Conservation (phyloP, 257 asterid species). For the Asclepias syriaca region DNA sequence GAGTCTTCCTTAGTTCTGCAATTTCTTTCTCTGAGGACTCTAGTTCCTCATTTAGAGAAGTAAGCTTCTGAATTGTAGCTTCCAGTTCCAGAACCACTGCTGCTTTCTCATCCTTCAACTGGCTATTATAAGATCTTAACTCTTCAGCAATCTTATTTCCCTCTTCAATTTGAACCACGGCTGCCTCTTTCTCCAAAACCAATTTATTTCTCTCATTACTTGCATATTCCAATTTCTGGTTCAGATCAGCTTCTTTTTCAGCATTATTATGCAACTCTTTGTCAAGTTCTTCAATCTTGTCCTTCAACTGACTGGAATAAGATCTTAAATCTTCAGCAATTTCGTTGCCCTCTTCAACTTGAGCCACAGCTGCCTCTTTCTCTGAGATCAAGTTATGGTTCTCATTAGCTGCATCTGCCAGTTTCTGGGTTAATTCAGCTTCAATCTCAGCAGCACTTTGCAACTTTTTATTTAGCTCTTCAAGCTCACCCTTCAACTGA, state of each 20-base stretch:
- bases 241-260: slow-evolving; percentile 42
- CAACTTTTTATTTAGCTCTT: no score
- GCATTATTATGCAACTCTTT: slow-evolving; percentile 36
- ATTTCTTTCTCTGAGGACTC: slow-evolving; percentile 41
- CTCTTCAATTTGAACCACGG: slow-evolving; percentile 31
- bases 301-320: slow-evolving; percentile 28
- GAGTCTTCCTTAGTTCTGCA: slow-evolving; percentile 35
- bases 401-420: slow-evolving; percentile 9
- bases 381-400: slow-evolving; percentile 26
- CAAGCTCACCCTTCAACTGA: slow-evolving; percentile 36
- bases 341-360: slow-evolving; percentile 40
- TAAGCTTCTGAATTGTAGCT: slow-evolving; percentile 34
- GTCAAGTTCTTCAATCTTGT: slow-evolving; percentile 41
- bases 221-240: slow-evolving; percentile 43
- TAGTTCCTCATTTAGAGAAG: slow-evolving; percentile 29
- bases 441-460: no score
- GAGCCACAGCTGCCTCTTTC: slow-evolving; percentile 35
- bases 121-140: slow-evolving; percentile 24
- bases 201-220: slow-evolving; percentile 28
- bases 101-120: slow-evolving; percentile 46
- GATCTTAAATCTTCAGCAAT: slow-evolving; percentile 35
- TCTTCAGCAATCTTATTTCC: slow-evolving; percentile 37
- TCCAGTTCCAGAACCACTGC: slow-evolving; percentile 36
- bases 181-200: slow-evolving; percentile 37
- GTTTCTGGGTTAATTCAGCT: no score